These are phyloP conservation scores for Tuber melanosporum DNA, from an alignment of 495 filamentous ascomycete genomes.

Conservation along the genomic window DNA sequence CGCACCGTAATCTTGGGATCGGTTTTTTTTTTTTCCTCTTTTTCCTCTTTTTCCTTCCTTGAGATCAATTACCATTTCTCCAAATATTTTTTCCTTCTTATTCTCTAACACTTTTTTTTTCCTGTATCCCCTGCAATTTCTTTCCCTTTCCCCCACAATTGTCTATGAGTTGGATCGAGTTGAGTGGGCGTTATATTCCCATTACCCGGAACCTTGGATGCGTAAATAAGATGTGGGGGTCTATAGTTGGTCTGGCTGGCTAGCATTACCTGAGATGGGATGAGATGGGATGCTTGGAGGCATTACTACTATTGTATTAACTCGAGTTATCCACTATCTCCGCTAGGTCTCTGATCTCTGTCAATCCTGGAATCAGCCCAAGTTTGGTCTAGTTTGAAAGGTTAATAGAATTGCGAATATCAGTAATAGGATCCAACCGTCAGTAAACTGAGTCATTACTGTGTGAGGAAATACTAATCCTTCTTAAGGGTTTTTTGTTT, in stretches of 20 bases:
- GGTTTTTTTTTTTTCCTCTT: slow-evolving; percentile 14
- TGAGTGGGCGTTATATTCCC: neutral
- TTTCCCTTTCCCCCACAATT: neutral
- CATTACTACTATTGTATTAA: neutral
- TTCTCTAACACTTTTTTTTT: neutral
- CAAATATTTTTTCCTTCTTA: neutral
- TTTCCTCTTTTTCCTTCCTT: slow-evolving; percentile 11
- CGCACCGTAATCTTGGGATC: neutral
- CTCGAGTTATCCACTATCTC: no score
- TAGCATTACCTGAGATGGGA: neutral
- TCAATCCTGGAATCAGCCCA: no score
- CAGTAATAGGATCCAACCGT: no score
- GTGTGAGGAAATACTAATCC: no score
- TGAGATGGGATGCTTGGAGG: neutral
- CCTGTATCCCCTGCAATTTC: neutral
- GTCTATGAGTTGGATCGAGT: neutral
- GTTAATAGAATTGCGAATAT: no score
- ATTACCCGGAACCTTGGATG: neutral
- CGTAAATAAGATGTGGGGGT: slow-evolving; percentile 1
- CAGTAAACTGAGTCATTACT: no score
- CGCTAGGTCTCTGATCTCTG: no score
- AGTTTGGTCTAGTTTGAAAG: no score
- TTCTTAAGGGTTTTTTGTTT: no score
- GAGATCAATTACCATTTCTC: neutral
- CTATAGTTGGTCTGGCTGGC: neutral